Evolutionary conservation across 2,329 filamentous ascomycete species (phyloP).

Genomic region (Coleophoma cylindrospora): DNA sequence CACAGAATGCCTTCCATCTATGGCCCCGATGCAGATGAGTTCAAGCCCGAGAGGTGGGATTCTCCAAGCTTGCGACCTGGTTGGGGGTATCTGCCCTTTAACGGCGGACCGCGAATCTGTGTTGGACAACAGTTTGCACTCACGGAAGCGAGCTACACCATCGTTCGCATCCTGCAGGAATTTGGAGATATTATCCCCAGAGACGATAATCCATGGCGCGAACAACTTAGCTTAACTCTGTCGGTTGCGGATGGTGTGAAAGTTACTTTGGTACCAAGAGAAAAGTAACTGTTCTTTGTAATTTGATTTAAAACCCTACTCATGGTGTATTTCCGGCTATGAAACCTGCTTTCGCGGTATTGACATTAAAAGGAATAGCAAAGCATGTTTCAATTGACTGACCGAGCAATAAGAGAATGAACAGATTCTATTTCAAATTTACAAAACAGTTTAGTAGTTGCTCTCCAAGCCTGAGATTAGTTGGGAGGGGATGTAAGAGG

Average conservation of each 20-base stretch:
- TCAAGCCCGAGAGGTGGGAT: constrained; percentile 29
- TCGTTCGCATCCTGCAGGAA: constrained; percentile 27
- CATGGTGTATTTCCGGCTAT: too few relatives aligned
- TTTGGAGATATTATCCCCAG: constrained; percentile 25
- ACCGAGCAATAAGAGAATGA: too few relatives aligned
- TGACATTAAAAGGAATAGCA: too few relatives aligned
- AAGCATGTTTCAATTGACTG: too few relatives aligned
- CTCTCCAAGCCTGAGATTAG: too few relatives aligned
- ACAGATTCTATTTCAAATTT: too few relatives aligned
- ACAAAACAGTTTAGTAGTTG: too few relatives aligned
- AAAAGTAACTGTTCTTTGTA: neutral
- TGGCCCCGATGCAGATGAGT: constrained; percentile 27
- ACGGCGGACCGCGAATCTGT: constrained; percentile 31
- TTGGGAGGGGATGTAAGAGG: too few relatives aligned
- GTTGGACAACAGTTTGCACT: constrained; percentile 31
- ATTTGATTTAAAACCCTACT: too few relatives aligned
- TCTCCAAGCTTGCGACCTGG: constrained; percentile 31
- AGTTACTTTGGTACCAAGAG: constrained; percentile 7
- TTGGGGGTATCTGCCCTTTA: constrained; percentile 32
- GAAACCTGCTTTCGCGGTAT: too few relatives aligned
- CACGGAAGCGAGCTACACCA: constrained; percentile 28
- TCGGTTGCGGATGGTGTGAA: constrained; percentile 13
- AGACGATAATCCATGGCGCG: constrained; percentile 14
- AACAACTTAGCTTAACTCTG: constrained; percentile 15
- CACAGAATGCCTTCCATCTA: constrained; percentile 28